Base-by-base conservation (phyloP, 73 alveolate genomes). In the Paramecium sexaurelia region DNA sequence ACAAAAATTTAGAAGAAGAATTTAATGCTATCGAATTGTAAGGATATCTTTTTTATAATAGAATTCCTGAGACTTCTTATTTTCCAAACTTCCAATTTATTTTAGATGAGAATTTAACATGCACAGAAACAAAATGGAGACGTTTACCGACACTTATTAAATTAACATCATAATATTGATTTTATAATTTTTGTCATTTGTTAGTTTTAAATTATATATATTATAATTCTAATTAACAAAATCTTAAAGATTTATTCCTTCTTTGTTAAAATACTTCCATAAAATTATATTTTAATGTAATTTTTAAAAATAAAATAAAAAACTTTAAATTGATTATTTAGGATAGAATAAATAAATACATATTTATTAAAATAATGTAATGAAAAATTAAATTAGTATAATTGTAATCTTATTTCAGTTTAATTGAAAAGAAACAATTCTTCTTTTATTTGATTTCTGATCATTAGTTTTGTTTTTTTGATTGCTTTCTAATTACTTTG, bases 1-100 rank as follows among this genome's bases (percentile, higher is more conserved):
- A 45, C 55, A 45, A 29, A 26, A 78, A 78, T 33, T 33, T 78
- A 40, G 90, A 78, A 33, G 90, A 78, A 32, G 32, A 78, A 33
- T 78, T 78, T 43, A 78, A 78, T 78, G 29, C 55, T 35, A 71
- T 71, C 4, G 86, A 71, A 36, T 27, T 71, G 86, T 71, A 71
- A 1, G 17, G 35, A 2, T n/a, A 5, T 29, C 32, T 15, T 19
- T 17, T 15, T 33, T 13, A 33, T 71, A 13, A 27, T 71, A 35
- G 56, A 71, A 40, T 71, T 37, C 86, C 56, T 17, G 86, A 71
- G 35, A 71, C 57, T 36, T 37, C 86, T 8, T 71, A 71, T 71
- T 71, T 71, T 71, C 86, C 86, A 11, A 6, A 71, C 55, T 71
- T 71, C 61, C 32, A 71, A 40, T 71, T 71, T 40, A 40, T 71